phyloP scores from a whole-genome alignment of 495 filamentous ascomycete species.

The Margaritispora aquatica region DNA sequence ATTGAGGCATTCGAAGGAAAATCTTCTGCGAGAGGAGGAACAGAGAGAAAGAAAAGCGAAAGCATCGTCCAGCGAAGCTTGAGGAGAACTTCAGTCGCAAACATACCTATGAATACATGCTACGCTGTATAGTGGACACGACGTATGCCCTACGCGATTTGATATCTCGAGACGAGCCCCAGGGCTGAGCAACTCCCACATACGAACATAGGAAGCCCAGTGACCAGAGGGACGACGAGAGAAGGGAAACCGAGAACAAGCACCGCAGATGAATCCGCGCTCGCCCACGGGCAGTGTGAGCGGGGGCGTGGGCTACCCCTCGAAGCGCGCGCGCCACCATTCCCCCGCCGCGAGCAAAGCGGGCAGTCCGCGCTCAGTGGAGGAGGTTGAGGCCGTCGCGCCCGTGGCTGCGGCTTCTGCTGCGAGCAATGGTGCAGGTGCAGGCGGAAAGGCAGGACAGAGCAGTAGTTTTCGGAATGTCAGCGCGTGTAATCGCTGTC shows the following conservation, averaged over 20 bases:
- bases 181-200: neutral
- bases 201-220: slow-evolving; percentile 4
- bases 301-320: slow-evolving; percentile 16
- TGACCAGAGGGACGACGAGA: neutral
- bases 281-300: slow-evolving; percentile 11
- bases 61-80: too few relatives aligned
- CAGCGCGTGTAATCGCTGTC: slow-evolving; percentile 89
- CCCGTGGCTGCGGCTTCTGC: neutral
- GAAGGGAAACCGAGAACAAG: neutral
- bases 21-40: too few relatives aligned
- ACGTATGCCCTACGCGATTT: neutral
- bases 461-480: slow-evolving; percentile 79
- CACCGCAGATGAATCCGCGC: slow-evolving; percentile 15
- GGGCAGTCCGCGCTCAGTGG: slow-evolving; percentile 29
- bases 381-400: slow-evolving; percentile 17
- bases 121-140: neutral
- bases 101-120: too few relatives aligned
- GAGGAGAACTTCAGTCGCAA: too few relatives aligned
- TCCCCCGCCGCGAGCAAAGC: slow-evolving; percentile 33
- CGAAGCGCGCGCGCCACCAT: slow-evolving; percentile 44
- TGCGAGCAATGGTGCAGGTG: neutral
- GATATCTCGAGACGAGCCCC: neutral
- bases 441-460: slow-evolving; percentile 34
- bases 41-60: too few relatives aligned
- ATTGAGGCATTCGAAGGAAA: too few relatives aligned